phyloP scores from a whole-genome alignment of 371 early-diverging fungal genomes.

The Vairimorpha ceranae region DNA sequence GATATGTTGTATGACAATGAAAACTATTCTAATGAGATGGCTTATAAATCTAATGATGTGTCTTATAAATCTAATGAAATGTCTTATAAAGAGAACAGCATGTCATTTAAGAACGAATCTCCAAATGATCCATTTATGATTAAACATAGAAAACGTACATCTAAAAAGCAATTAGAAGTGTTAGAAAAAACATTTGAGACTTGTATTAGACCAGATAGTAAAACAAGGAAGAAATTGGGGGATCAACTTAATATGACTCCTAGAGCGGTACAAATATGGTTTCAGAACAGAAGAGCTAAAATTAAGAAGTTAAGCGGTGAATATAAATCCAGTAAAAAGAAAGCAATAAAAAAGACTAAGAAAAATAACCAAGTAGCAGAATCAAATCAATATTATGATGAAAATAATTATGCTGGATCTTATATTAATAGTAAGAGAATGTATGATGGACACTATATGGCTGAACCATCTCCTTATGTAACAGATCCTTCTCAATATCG shows the following conservation, averaged over 20 bases:
- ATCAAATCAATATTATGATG: neutral
- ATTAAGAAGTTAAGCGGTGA: conserved; percentile 28
- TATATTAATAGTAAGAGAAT: neutral
- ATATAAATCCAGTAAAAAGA: neutral
- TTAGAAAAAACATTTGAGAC: conserved; percentile 47
- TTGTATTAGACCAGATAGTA: conserved; percentile 45
- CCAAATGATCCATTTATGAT: neutral
- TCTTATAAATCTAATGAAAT: no score
- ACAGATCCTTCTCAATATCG: neutral
- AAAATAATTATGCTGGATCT: neutral
- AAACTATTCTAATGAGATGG: no score
- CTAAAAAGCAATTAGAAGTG: conserved; percentile 33
- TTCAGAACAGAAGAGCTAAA: conserved; percentile 62
- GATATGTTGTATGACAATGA: no score
- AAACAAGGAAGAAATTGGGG: conserved; percentile 51
- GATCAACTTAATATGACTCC: conserved; percentile 45
- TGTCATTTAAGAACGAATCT: no score
- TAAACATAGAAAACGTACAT: neutral
- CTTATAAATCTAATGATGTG: no score
- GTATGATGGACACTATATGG: neutral
- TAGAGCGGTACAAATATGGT: conserved; percentile 58
- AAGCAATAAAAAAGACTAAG: neutral
- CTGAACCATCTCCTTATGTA: no score
- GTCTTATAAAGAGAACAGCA: no score
- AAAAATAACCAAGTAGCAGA: neutral